Conservation (phyloP, 768 basidiomycete species). For the Hypholoma sublateritium region DNA sequence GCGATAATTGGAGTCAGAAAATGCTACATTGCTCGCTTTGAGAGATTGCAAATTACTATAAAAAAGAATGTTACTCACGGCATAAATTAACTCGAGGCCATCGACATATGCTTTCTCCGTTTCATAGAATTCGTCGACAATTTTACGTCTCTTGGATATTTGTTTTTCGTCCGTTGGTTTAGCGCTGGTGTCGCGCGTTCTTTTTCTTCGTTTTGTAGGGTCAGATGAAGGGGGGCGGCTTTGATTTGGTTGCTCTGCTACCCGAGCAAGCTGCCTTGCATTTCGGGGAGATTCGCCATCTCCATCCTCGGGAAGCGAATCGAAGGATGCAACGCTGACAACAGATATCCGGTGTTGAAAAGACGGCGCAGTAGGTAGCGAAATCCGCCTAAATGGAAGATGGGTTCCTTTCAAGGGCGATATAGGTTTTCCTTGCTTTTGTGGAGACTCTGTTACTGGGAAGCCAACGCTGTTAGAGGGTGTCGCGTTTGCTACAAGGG, state of each 20-base stretch:
- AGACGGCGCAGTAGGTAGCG: slow-evolving; percentile 53
- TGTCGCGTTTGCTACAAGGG: slow-evolving; percentile 1
- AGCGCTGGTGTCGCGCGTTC: slow-evolving; percentile 35
- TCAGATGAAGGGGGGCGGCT: slow-evolving; percentile 38
- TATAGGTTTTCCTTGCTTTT: slow-evolving; percentile 18
- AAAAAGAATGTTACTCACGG: slow-evolving; percentile 40
- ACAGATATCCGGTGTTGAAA: slow-evolving; percentile 61
- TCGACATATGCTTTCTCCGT: slow-evolving; percentile 82
- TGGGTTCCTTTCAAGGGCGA: slow-evolving; percentile 43
- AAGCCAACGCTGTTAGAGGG: slow-evolving; percentile 11
- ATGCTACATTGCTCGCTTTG: slow-evolving; percentile 45
- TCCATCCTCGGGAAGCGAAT: slow-evolving; percentile 58
- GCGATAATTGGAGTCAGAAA: slow-evolving; percentile 79
- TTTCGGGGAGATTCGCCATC: slow-evolving; percentile 13
- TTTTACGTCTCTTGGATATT: slow-evolving; percentile 59
- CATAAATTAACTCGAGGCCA: slow-evolving; percentile 81
- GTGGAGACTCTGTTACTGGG: slow-evolving; percentile 16
- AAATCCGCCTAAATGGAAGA: slow-evolving; percentile 65
- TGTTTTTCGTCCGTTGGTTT: slow-evolving; percentile 47
- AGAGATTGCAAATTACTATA: background rate
- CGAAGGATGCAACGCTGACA: slow-evolving; percentile 71
- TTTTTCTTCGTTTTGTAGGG: slow-evolving; percentile 34
- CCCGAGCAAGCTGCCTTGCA: slow-evolving; percentile 10
- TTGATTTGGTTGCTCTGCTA: slow-evolving; percentile 21
- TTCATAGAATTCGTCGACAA: slow-evolving; percentile 79